Conservation (phyloP, 805 yeast genomes). For the Schizosaccharomyces lindneri region DNA sequence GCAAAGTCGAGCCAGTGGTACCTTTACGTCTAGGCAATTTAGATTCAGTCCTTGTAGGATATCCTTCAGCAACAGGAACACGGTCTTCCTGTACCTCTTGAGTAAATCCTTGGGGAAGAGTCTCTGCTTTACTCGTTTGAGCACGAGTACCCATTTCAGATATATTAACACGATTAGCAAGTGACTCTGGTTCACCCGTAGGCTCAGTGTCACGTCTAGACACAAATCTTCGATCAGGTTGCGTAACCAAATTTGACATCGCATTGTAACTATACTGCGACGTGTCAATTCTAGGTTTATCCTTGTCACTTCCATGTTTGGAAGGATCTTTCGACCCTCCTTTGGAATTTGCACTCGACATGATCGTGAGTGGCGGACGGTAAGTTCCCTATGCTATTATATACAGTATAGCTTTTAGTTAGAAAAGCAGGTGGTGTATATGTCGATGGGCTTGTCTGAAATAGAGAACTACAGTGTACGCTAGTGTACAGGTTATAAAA, state of each 20-base stretch:
- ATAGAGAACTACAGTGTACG: not conserved
- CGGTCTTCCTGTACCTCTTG: not conserved
- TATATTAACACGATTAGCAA: conserved; percentile 41
- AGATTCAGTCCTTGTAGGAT: conserved; percentile 6
- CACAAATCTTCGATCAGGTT: conserved; percentile 29
- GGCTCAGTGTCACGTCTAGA: conserved; percentile 25
- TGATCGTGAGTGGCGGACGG: not conserved
- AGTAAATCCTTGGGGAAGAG: not conserved
- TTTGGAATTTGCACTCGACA: not conserved
- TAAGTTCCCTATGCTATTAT: not conserved
- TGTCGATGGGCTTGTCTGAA: not conserved
- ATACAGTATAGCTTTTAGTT: not conserved
- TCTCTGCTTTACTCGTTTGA: not conserved
- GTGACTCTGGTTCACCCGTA: conserved; percentile 41
- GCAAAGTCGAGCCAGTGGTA: conserved; percentile 10
- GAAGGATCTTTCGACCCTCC: not conserved
- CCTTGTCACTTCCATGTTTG: not conserved
- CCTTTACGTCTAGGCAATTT: conserved; percentile 4
- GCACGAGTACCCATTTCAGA: conserved; percentile 44
- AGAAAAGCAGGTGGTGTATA: not conserved
- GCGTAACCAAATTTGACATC: conserved; percentile 54
- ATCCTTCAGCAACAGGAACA: not conserved
- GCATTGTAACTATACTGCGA: conserved; percentile 13
- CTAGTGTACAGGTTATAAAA: not conserved
- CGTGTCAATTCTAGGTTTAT: not conserved